Conservation (phyloP, 192 early-diverging fungal genomes). For the Backusella liffmaniae region DNA sequence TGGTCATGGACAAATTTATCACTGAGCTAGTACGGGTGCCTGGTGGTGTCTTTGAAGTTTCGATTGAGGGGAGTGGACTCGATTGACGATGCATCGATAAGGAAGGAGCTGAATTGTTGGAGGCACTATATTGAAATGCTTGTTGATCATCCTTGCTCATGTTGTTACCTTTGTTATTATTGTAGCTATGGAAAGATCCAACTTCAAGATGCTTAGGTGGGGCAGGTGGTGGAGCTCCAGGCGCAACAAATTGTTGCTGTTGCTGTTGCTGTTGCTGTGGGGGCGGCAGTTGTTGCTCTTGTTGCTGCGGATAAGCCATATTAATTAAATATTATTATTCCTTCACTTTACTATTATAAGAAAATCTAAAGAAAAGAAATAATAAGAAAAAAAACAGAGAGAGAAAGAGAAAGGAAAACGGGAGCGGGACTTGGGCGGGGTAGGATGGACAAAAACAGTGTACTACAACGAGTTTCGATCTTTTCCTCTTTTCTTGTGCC, state of each 20-base stretch:
- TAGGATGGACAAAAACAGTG: neutral
- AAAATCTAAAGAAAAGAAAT: neutral
- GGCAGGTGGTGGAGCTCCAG: neutral
- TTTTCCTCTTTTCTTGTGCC: neutral
- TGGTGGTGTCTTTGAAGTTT: constrained; percentile 18
- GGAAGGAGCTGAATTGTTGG: constrained; percentile 16
- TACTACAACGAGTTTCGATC: neutral
- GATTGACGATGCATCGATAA: constrained; percentile 1
- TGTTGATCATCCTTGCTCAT: neutral
- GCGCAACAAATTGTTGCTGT: neutral
- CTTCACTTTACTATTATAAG: neutral
- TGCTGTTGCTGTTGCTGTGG: neutral
- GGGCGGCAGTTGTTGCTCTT: neutral
- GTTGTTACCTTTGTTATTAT: neutral
- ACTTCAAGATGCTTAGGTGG: neutral
- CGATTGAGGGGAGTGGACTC: constrained; percentile 5
- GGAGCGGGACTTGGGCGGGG: neutral
- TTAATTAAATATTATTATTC: neutral
- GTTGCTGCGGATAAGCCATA: neutral
- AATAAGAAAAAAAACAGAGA: neutral
- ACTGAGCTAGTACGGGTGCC: constrained; percentile 29
- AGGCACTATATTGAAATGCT: neutral
- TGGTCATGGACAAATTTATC: constrained; percentile 22
- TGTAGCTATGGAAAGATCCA: neutral
- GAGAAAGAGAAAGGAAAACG: neutral